Percentiles rank a stretch among this genome's conserved stretches.
phyloP scores from a whole-genome alignment of 441 rosid species.

The Biscutella laevigata region DNA sequence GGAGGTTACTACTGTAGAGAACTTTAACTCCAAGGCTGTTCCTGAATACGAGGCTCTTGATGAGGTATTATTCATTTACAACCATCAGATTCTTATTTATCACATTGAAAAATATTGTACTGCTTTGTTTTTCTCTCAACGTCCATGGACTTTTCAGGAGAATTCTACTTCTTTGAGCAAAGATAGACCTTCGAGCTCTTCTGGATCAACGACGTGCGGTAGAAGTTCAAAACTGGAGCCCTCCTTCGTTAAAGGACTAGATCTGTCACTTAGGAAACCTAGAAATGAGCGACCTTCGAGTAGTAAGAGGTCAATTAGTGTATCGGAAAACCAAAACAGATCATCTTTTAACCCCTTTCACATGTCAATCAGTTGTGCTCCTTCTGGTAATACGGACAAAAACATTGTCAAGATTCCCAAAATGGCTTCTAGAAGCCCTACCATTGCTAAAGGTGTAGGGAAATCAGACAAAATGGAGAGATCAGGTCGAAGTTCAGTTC shows the following conservation, averaged over 20 bases:
- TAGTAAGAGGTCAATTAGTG: conserved; percentile 9
- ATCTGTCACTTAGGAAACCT: neutral
- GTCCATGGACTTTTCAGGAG: conserved; percentile 26
- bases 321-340: conserved; percentile 3
- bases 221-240: conserved; percentile 7
- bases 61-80: conserved; percentile 54
- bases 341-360: conserved; percentile 1
- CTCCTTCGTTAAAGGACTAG: neutral
- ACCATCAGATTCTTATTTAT: neutral
- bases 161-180: conserved; percentile 27
- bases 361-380: conserved; percentile 4
- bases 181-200: conserved; percentile 13
- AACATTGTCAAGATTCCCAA: conserved; percentile 8
- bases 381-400: conserved; percentile 18
- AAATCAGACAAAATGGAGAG: conserved; percentile 17
- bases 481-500: conserved; percentile 14
- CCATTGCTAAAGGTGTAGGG: neutral
- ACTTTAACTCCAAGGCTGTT: conserved; percentile 13
- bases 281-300: conserved; percentile 11
- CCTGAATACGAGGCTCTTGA: conserved; percentile 20
- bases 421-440: neutral
- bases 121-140: conserved; percentile 13
- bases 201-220: conserved; percentile 1
- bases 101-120: neutral
- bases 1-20: conserved; percentile 20